These are phyloP conservation scores for Leucogyrophana mollusca DNA, from an alignment of 768 basidiomycete species.

Conservation along the genomic window DNA sequence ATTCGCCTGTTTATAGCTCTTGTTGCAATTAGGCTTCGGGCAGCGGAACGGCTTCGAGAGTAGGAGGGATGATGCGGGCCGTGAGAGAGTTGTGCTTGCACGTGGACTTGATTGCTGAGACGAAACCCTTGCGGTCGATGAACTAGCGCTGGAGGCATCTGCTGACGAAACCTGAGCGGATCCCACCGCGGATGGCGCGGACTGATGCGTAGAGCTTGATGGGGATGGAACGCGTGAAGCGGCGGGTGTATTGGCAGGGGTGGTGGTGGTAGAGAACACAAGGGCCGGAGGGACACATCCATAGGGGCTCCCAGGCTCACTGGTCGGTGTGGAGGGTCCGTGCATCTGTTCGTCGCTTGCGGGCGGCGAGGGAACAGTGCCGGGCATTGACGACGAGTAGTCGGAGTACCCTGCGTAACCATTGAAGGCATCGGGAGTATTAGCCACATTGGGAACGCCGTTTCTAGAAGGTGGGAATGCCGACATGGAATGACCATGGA, in stretches of 20 bases:
- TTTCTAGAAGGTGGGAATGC: slow-evolving; percentile 29
- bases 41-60: slow-evolving; percentile 88
- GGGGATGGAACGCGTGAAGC: slow-evolving; percentile 41
- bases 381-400: slow-evolving; percentile 63
- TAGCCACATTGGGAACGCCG: slow-evolving; percentile 26
- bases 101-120: slow-evolving; percentile 28
- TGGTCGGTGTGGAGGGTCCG: slow-evolving; percentile 24
- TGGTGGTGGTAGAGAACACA: slow-evolving; percentile 50
- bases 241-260: slow-evolving; percentile 47
- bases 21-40: slow-evolving; percentile 94
- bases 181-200: slow-evolving; percentile 12
- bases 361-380: slow-evolving; percentile 40
- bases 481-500: slow-evolving; percentile 37
- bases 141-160: slow-evolving; percentile 20
- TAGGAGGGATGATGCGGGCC: slow-evolving; percentile 57
- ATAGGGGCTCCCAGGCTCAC: slow-evolving; percentile 30
- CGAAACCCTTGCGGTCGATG: slow-evolving; percentile 20
- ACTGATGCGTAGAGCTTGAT: slow-evolving; percentile 19
- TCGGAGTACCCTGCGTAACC: slow-evolving; percentile 67
- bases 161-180: slow-evolving; percentile 20
- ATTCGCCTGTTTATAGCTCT: slow-evolving; percentile 95
- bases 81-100: slow-evolving; percentile 46
- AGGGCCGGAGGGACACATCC: slow-evolving; percentile 67
- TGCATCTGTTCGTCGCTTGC: slow-evolving; percentile 26
- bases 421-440: slow-evolving; percentile 59